These are phyloP conservation scores for Gentiana dahurica DNA, from an alignment of 257 asterid species.

Conservation along the genomic window DNA sequence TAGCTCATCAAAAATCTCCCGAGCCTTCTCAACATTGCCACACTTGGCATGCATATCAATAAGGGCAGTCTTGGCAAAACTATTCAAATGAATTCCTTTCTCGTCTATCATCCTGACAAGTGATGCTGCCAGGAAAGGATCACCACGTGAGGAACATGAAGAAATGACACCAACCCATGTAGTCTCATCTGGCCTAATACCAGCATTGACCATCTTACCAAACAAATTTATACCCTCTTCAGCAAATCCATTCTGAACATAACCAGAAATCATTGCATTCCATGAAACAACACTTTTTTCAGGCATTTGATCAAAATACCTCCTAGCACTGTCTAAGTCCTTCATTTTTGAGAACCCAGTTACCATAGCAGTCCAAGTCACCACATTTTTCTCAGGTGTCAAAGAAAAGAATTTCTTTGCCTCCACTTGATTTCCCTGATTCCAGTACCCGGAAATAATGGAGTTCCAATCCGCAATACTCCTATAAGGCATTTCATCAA, in stretches of 20 bases:
- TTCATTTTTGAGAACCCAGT: slow-evolving; percentile 47
- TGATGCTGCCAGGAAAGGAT: slow-evolving; percentile 30
- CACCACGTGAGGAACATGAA: slow-evolving; percentile 47
- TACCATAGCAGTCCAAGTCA: slow-evolving; percentile 74
- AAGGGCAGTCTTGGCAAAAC: slow-evolving; percentile 48
- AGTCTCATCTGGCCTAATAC: slow-evolving; percentile 42
- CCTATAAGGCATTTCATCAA: slow-evolving; percentile 52
- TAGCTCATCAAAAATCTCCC: slow-evolving; percentile 42
- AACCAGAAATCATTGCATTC: slow-evolving; percentile 77
- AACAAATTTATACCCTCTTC: slow-evolving; percentile 46
- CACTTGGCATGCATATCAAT: slow-evolving; percentile 69
- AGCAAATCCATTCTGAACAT: slow-evolving; percentile 43
- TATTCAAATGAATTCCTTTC: slow-evolving; percentile 20
- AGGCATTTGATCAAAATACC: slow-evolving; percentile 49
- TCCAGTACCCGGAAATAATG: slow-evolving; percentile 59
- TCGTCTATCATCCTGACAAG: slow-evolving; percentile 32
- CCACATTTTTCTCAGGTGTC: slow-evolving; percentile 49
- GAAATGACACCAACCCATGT: slow-evolving; percentile 58
- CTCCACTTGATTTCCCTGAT: slow-evolving; percentile 41
- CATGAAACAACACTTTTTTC: slow-evolving; percentile 52
- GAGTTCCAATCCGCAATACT: slow-evolving; percentile 55
- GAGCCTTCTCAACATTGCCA: slow-evolving; percentile 50
- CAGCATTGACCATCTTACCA: slow-evolving; percentile 39
- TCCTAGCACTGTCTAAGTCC: slow-evolving; percentile 49
- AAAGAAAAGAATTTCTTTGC: slow-evolving; percentile 41